Evolutionary conservation across 352 stramenopile genomes (phyloP), one percentile per base, ranked within the genome.

Genomic region (Peronospora farinosa): DNA sequence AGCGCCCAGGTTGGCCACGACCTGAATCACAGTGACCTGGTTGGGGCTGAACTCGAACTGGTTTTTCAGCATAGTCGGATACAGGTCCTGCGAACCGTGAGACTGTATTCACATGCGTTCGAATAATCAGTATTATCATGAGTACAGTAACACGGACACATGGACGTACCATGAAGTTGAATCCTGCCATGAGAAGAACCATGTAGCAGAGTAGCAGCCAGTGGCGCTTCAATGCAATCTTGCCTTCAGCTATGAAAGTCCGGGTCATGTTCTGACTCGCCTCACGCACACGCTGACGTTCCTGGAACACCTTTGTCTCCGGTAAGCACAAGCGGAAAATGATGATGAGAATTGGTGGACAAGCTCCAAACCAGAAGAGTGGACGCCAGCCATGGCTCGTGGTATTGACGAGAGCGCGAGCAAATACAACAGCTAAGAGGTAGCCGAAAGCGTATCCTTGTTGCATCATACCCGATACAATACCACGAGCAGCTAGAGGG

Each of bases 381-480:
- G 66, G 69, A 32, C 69, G 65, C 69, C 69, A 76, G 21, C 66
- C 69, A 36, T 78, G 63, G 33, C 59, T 67, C 0, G 69, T 79
- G 7, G 67, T 75, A 46, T 75, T 58, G 19, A 73, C 64, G 0
- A 78, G 41, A 13, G 40, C 59, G 9, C 67, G 67, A 5, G 70
- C 55, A 16, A 69, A 69, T 10, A 81, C 56, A 11, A 67, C 56
- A 1, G 63, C 63, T n/a, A 78, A 28, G 0, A 78, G 36, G 40
- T 73, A 78, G 5, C 64, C 67, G 37, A 71, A 72, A 3, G 70
- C 64, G 42, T 75, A 81, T 2, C 70, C 70, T 15, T 81, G 70
- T 42, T 81, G 70, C 33, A 81, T 65, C 40, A 81, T 81, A 5
- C 70, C 67, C 0, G 70, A 81, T 19, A 81, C 27, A 45, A 81